Conservation (phyloP, 352 stramenopile genomes). For the Elongisporangium senticosum region DNA sequence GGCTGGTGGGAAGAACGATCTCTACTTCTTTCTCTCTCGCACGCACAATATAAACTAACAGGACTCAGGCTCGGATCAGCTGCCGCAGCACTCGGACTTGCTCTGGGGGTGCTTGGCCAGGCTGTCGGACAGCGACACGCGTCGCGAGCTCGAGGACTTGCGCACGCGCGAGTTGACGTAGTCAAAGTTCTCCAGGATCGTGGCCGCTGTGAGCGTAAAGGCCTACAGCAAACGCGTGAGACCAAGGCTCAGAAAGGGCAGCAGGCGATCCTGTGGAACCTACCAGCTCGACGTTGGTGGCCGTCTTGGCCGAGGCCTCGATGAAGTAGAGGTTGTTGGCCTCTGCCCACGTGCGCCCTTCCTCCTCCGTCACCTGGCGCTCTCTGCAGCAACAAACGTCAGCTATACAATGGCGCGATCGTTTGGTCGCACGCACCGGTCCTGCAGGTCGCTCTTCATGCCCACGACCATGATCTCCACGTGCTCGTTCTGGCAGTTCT, state of each 20-base stretch:
- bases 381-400: too few relatives aligned
- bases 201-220: conserved; percentile 63
- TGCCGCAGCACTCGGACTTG: conserved; percentile 37
- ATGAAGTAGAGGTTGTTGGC: conserved; percentile 75
- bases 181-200: conserved; percentile 76
- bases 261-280: neutral
- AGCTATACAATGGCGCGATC: too few relatives aligned
- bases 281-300: conserved; percentile 76
- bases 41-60: neutral
- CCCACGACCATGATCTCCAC: conserved; percentile 84
- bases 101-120: conserved; percentile 9
- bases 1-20: neutral
- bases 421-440: conserved; percentile 13
- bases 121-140: conserved; percentile 31
- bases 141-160: conserved; percentile 27
- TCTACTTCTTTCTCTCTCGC: neutral
- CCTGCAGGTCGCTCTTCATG: conserved; percentile 74
- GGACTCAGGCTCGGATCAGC: neutral
- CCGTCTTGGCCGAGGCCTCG: conserved; percentile 79
- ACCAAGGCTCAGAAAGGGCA: neutral
- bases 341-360: conserved; percentile 58
- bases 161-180: conserved; percentile 53
- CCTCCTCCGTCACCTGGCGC: conserved; percentile 59
- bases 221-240: conserved; percentile 19
- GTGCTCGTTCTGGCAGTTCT: conserved; percentile 82